Evolutionary conservation across 306 rosid genomes (phyloP).

Genomic region (Cicer judaicum): DNA sequence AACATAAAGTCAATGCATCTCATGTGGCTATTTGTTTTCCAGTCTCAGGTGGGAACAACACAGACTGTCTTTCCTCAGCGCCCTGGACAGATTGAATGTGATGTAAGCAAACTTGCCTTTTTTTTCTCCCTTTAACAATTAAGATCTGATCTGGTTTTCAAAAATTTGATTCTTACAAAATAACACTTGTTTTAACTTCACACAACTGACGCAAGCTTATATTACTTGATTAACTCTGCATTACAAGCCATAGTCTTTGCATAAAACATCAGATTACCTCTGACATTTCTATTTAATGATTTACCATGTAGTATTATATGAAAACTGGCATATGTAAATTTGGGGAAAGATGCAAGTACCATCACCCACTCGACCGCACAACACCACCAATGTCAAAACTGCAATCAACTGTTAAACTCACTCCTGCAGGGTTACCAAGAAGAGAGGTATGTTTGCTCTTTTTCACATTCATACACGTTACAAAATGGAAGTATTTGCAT

Average conservation of each 20-base stretch:
- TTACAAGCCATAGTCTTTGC: not conserved
- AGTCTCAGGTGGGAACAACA: slow-evolving; percentile 66
- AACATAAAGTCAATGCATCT: slow-evolving; percentile 37
- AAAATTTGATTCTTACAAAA: slow-evolving; percentile 24
- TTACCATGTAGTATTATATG: slow-evolving; percentile 73
- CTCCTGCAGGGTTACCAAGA: slow-evolving; percentile 94
- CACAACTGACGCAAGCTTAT: not conserved
- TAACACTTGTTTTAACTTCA: not conserved
- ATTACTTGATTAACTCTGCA: slow-evolving; percentile 16
- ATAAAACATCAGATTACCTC: slow-evolving; percentile 14
- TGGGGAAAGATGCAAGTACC: slow-evolving; percentile 85
- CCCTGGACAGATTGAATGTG: slow-evolving; percentile 88
- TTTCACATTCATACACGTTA: slow-evolving; percentile 11
- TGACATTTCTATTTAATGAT: slow-evolving; percentile 16
- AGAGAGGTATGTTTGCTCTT: slow-evolving; percentile 73
- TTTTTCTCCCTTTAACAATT: slow-evolving; percentile 1
- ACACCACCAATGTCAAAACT: slow-evolving; percentile 57
- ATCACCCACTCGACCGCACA: slow-evolving; percentile 89
- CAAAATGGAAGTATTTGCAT: slow-evolving; percentile 20
- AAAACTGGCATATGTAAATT: slow-evolving; percentile 91
- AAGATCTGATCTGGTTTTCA: slow-evolving; percentile 1
- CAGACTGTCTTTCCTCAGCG: slow-evolving; percentile 82
- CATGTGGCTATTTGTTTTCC: slow-evolving; percentile 43
- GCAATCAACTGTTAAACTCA: slow-evolving; percentile 67
- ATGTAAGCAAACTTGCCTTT: slow-evolving; percentile 56